These are phyloP conservation scores for Globisporangium paddicum DNA, from an alignment of 352 stramenopile genomes.

Conservation along the genomic window DNA sequence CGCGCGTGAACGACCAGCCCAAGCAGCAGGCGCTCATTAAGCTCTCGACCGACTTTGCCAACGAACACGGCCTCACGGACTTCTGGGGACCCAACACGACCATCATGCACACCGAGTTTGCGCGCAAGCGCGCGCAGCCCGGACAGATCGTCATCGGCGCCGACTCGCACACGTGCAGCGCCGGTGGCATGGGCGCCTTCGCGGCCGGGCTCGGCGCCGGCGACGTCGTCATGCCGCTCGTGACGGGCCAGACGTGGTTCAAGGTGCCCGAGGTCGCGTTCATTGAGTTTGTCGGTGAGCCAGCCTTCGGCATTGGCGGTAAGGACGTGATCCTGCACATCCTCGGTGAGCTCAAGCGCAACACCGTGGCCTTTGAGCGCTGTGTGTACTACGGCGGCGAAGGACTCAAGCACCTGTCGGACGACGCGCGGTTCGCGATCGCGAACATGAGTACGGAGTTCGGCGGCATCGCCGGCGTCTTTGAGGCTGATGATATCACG, in stretches of 20 bases:
- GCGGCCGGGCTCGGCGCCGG: constrained; percentile 63
- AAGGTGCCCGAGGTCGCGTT: constrained; percentile 74
- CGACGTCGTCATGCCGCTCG: constrained; percentile 79
- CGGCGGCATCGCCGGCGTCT: constrained; percentile 75
- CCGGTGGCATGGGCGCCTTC: constrained; percentile 73
- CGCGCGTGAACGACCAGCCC: constrained; percentile 69
- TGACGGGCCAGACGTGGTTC: constrained; percentile 84
- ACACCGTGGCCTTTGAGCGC: constrained; percentile 81
- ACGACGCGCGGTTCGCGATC: constrained; percentile 77
- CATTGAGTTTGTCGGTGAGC: constrained; percentile 74
- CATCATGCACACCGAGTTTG: constrained; percentile 87
- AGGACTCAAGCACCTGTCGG: constrained; percentile 57
- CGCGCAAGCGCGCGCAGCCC: constrained; percentile 70
- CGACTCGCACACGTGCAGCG: constrained; percentile 73
- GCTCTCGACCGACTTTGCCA: constrained; percentile 71
- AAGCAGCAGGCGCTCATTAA: constrained; percentile 82
- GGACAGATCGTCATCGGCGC: constrained; percentile 83
- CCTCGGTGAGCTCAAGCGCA: constrained; percentile 72
- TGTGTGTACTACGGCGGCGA: constrained; percentile 71
- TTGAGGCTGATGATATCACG: constrained; percentile 70
- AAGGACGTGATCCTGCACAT: constrained; percentile 84
- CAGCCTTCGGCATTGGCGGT: constrained; percentile 65
- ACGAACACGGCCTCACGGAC: constrained; percentile 62
- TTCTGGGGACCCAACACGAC: constrained; percentile 81
- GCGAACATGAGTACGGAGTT: constrained; percentile 86